Evolutionary conservation across 2,329 filamentous ascomycete species (phyloP).

Genomic region (Colletotrichum lindemuthianum): DNA sequence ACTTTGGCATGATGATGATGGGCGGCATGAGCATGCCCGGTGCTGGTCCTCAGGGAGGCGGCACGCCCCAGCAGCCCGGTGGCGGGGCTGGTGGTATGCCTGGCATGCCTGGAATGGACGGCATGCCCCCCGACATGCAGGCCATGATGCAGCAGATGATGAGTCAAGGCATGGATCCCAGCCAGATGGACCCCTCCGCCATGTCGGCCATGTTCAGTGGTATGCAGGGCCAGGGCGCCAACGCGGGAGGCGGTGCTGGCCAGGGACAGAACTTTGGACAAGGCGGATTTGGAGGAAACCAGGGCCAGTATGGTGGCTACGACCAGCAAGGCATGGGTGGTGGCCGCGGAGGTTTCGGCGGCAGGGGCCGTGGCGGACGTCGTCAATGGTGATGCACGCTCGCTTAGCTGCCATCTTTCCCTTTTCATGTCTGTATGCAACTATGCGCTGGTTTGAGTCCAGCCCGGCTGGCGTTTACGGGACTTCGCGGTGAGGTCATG

Average conservation of each 20-base stretch:
- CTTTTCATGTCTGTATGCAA: slow-evolving; percentile 8
- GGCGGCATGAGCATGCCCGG: slow-evolving; percentile 60
- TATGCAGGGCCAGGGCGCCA: slow-evolving; percentile 61
- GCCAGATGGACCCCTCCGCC: slow-evolving; percentile 70
- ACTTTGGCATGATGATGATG: slow-evolving; percentile 77
- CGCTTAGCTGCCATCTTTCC: neutral
- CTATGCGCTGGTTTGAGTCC: slow-evolving; percentile 20
- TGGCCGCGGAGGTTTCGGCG: slow-evolving; percentile 44
- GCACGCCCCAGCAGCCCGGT: slow-evolving; percentile 12
- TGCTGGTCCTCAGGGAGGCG: slow-evolving; percentile 44
- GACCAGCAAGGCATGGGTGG: slow-evolving; percentile 59
- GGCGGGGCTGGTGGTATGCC: slow-evolving; percentile 51
- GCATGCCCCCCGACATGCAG: slow-evolving; percentile 74
- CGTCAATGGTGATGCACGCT: slow-evolving; percentile 27
- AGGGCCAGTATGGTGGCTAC: slow-evolving; percentile 61
- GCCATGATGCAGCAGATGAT: slow-evolving; percentile 78
- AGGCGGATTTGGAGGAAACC: slow-evolving; percentile 63
- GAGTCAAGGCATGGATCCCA: slow-evolving; percentile 71
- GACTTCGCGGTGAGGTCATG: slow-evolving; percentile 23
- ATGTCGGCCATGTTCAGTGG: slow-evolving; percentile 69
- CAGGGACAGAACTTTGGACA: slow-evolving; percentile 64
- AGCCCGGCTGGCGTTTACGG: slow-evolving; percentile 28
- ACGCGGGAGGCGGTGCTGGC: slow-evolving; percentile 56
- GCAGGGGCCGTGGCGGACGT: slow-evolving; percentile 46
- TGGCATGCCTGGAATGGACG: slow-evolving; percentile 67